Conservation (phyloP, 2,329 filamentous ascomycete species). For the Epichloe gansuensis region DNA sequence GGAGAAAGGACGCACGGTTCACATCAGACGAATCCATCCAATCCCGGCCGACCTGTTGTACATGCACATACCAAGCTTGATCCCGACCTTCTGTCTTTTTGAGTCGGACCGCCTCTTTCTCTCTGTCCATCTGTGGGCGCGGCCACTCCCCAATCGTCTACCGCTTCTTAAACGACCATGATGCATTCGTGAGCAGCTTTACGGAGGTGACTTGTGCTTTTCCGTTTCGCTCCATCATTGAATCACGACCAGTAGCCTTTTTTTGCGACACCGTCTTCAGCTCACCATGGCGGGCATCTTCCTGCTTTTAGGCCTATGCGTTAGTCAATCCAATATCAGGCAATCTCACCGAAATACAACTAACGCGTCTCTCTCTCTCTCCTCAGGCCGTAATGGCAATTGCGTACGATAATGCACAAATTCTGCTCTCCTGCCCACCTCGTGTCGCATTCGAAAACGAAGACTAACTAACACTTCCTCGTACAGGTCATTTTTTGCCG, state of each 20-base stretch:
- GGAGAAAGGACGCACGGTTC: too few species aligned
- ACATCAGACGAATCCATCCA: too few species aligned
- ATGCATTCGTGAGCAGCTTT: conserved; percentile 1
- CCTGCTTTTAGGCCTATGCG: conserved; percentile 28
- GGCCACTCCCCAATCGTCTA: neutral
- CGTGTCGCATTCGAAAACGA: neutral
- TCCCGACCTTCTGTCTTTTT: neutral
- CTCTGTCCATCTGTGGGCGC: neutral
- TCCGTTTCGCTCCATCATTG: neutral
- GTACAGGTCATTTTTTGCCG: conserved; percentile 77
- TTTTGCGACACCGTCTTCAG: neutral
- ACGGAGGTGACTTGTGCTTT: neutral
- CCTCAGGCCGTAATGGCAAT: conserved; percentile 43
- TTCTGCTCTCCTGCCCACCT: neutral
- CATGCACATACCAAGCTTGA: too few species aligned
- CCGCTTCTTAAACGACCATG: neutral
- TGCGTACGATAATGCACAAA: conserved; percentile 25
- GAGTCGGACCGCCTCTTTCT: neutral
- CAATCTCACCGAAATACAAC: neutral
- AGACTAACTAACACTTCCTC: neutral
- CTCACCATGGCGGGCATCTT: conserved; percentile 26
- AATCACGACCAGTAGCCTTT: neutral
- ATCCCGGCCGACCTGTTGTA: too few species aligned
- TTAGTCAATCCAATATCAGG: conserved; percentile 18
- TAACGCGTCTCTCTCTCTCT: neutral